These are phyloP conservation scores for Nannochloropsis gaditana DNA, from an alignment of 108 stramenopile species.

Conservation along the genomic window DNA sequence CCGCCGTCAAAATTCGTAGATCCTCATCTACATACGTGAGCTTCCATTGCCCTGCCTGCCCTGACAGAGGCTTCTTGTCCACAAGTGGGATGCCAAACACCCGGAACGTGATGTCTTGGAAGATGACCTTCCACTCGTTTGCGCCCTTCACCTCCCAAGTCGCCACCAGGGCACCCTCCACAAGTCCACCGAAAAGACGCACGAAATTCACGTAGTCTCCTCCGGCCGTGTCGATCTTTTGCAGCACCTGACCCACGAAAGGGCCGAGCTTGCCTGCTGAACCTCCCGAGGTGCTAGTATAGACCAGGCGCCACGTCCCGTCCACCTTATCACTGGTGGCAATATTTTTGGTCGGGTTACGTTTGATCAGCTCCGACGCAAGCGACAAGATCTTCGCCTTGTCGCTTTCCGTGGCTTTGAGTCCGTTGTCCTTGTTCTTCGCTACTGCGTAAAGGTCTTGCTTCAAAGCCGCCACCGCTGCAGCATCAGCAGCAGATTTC, in stretches of 20 bases:
- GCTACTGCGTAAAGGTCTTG: constrained; percentile 2
- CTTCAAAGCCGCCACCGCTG: neutral
- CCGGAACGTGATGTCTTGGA: neutral
- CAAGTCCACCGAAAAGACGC: constrained; percentile 23
- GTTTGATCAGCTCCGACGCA: neutral
- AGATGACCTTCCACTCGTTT: constrained; percentile 36
- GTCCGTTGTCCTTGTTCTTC: constrained; percentile 2
- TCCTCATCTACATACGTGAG: constrained; percentile 30
- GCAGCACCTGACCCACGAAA: constrained; percentile 36
- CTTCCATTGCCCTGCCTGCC: constrained; percentile 29
- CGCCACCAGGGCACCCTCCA: constrained; percentile 32
- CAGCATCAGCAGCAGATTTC: neutral
- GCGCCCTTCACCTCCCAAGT: constrained; percentile 40
- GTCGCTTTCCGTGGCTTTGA: neutral
- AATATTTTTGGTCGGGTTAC: neutral
- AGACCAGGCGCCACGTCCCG: constrained; percentile 38
- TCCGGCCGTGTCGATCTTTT: constrained; percentile 30
- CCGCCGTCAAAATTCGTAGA: constrained; percentile 27
- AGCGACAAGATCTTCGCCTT: neutral
- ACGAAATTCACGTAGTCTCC: constrained; percentile 37
- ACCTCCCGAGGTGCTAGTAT: constrained; percentile 35
- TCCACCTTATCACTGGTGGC: neutral
- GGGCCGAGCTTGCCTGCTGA: constrained; percentile 34
- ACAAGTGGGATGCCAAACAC: neutral
- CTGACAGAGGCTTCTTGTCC: constrained; percentile 21